Evolutionary conservation across 106 monocot species (phyloP).

Genomic region (Triglochin maritima): DNA sequence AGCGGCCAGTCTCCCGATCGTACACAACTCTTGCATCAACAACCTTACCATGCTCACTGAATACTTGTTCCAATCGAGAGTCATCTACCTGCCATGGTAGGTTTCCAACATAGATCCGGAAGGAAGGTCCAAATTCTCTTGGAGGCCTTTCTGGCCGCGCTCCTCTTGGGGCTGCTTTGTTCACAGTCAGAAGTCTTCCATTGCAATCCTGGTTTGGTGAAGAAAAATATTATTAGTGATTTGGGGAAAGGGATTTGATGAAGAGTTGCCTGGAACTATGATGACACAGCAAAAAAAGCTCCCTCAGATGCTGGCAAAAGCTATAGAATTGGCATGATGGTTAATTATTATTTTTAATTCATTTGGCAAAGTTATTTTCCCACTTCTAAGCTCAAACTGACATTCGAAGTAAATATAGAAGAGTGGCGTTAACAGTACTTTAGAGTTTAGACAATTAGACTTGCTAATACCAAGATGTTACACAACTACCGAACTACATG

Average conservation of each 20-base stretch:
- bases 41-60: slow-evolving; percentile 81
- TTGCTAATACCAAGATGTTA: no score
- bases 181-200: slow-evolving; percentile 70
- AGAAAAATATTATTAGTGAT: neutral
- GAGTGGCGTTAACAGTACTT: no score
- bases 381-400: no score
- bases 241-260: neutral
- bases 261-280: neutral
- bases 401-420: no score
- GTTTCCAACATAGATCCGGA: slow-evolving; percentile 81
- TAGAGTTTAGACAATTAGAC: no score
- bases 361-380: no score
- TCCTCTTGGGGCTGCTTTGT: slow-evolving; percentile 75
- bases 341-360: no score
- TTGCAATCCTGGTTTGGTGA: slow-evolving; percentile 35
- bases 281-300: neutral
- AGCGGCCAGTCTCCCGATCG: slow-evolving; percentile 78
- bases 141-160: slow-evolving; percentile 39
- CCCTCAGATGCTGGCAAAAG: no score
- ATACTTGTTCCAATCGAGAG: slow-evolving; percentile 58
- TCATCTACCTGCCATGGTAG: slow-evolving; percentile 88
- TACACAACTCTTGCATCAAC: slow-evolving; percentile 66
- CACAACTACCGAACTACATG: no score
- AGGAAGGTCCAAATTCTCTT: slow-evolving; percentile 27
- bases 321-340: no score